Base-by-base conservation (phyloP, 345 rosid species). In the Gossypioides kirkii region DNA sequence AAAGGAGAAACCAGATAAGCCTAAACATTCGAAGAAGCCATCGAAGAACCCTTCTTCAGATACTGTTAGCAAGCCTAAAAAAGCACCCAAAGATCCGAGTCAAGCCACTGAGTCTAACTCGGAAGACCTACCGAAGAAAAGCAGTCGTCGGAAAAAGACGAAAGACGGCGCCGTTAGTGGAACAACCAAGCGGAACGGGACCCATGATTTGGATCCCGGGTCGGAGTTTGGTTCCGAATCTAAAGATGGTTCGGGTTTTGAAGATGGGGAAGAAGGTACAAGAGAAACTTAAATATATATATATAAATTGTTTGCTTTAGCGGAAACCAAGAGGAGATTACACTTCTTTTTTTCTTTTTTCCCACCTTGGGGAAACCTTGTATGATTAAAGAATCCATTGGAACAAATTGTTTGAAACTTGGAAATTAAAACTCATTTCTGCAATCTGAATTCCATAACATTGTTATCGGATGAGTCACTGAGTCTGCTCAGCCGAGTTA, bases 1-100 rank as follows among this genome's bases (percentile, higher is more conserved):
- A 8, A 82, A 73, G 42, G 89, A 79, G 70, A 82, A 77, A 69
- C n/a, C 87, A 17, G 91, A 89, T 10, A 88, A 78, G 77, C 65
- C 81, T 1, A 85, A 73, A 76, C 88, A 66, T 61, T 16, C 84
- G 41, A 80, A 91, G 61, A 83, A 83, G 46, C 81, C 88, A 25
- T 83, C 96, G 1, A 80, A 65, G 63, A 58, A 58, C 17, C 46
- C 84, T 26, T 67, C 32, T 28, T 13, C 17, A 12, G 17, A 12
- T 47, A 13, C 17, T 47, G 17, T 16, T 47, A 47, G 52, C 16
- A 47, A 47, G 17, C 52, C 52, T 41, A 70, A 74, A 47, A 71
- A 69, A 47, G 52, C 16, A 59, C 55, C 53, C 18, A 80, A 80
- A 52, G 81, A 58, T 26, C 59, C 77, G 46, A 73, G 71, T 26